Percentiles rank a stretch among this genome's conserved stretches.
Evolutionary conservation across 257 asterid genomes (phyloP).

Genomic region (Eustoma russellianum): DNA sequence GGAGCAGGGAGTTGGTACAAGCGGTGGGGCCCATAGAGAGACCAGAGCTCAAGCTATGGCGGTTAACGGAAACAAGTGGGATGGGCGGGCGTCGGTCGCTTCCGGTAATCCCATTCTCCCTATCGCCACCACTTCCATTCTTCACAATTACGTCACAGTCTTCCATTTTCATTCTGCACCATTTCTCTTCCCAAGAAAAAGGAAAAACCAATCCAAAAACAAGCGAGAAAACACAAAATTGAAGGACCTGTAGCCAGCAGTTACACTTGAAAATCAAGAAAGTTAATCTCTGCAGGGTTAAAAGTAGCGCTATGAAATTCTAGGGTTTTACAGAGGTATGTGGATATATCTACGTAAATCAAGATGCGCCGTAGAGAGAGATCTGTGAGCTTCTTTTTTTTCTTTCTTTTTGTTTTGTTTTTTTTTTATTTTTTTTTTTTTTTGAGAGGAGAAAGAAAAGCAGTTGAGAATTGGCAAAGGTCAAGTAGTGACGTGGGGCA

Average conservation of each 20-base stretch:
- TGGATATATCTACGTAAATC: neutral
- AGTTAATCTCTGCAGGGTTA: neutral
- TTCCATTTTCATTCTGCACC: constrained; percentile 71
- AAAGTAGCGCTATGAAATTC: neutral
- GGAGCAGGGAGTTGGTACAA: constrained; percentile 41
- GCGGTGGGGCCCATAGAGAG: constrained; percentile 21
- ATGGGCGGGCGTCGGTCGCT: constrained; percentile 67
- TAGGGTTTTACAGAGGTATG: constrained; percentile 9
- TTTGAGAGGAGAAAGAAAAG: neutral
- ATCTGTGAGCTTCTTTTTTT: neutral
- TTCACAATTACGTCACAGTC: constrained; percentile 41
- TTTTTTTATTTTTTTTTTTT: too few relatives aligned
- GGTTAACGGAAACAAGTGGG: constrained; percentile 35
- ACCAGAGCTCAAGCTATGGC: constrained; percentile 33
- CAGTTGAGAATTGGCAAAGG: too few relatives aligned
- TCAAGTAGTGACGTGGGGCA: neutral
- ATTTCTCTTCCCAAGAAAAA: constrained; percentile 24
- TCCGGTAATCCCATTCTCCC: constrained; percentile 38
- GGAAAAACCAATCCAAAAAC: constrained; percentile 3
- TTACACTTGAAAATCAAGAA: neutral
- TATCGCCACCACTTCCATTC: constrained; percentile 19
- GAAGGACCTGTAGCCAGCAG: neutral
- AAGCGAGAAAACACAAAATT: neutral
- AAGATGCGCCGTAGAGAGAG: constrained; percentile 1
- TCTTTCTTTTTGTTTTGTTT: too few relatives aligned